Percentiles rank a stretch among this genome's conserved stretches.
phyloP scores from a whole-genome alignment of 148 eudicot genomes.

The Nepenthes mirabilis region DNA sequence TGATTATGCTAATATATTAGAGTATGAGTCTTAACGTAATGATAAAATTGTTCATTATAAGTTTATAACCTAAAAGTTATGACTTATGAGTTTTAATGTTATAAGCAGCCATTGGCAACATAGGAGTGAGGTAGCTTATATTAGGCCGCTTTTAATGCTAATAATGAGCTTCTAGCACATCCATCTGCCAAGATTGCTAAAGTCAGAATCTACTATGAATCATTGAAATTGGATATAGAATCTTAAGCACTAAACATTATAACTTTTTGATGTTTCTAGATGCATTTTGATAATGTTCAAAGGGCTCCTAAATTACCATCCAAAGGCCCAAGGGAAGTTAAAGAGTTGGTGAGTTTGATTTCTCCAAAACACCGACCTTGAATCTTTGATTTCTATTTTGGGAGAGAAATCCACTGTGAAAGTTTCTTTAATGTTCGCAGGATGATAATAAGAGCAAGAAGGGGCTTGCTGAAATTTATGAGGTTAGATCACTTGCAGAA shows the following conservation, averaged over 20 bases:
- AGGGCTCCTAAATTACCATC: conserved; percentile 56
- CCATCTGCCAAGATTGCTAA: no score
- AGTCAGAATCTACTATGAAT: no score
- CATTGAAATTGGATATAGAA: no score
- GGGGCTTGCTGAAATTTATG: conserved; percentile 90
- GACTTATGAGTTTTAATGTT: no score
- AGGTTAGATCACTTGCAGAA: conserved; percentile 30
- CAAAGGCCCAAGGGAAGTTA: conserved; percentile 54
- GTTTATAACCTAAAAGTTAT: no score
- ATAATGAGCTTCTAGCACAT: no score
- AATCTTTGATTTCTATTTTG: neutral
- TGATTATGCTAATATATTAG: no score
- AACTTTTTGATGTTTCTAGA: conserved; percentile 27
- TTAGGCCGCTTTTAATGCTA: no score
- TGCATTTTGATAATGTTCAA: conserved; percentile 72
- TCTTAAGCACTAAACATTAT: neutral
- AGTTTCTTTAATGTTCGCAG: conserved; percentile 24
- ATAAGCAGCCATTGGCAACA: no score
- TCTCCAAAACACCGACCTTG: neutral
- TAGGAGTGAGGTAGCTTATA: no score
- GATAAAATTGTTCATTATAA: no score
- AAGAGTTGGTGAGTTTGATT: conserved; percentile 55
- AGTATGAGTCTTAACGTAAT: no score
- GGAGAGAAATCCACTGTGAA: neutral
- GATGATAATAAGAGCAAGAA: conserved; percentile 92